phyloP scores from a whole-genome alignment of 2,329 filamentous ascomycete species.

The Exutisphaerella laricina region DNA sequence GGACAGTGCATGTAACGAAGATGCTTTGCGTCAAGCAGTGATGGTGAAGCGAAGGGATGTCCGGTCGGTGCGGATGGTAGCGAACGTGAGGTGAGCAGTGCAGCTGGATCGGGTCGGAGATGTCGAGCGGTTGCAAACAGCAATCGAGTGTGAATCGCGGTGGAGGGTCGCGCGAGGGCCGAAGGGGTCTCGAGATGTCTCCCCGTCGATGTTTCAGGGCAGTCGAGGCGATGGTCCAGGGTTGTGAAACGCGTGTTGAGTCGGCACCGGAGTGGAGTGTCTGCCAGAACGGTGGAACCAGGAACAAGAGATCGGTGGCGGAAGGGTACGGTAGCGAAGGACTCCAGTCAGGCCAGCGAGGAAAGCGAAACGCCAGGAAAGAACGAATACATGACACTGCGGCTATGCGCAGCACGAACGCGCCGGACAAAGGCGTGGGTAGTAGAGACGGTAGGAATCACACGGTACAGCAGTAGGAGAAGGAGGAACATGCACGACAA shows the following conservation, averaged over 20 bases:
- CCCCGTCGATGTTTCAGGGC: not conserved
- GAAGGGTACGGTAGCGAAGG: no score
- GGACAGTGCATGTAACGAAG: not conserved
- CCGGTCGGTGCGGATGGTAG: not conserved
- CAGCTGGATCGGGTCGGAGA: not conserved
- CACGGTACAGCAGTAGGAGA: not conserved
- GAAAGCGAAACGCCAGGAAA: not conserved
- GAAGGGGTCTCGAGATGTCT: conserved; percentile 2
- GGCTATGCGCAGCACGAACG: not conserved
- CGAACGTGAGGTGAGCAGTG: not conserved
- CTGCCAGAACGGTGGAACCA: no score
- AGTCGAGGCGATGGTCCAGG: not conserved
- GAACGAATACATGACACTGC: not conserved
- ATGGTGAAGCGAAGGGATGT: not conserved
- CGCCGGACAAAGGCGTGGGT: not conserved
- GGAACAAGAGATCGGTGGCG: no score
- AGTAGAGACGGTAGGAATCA: not conserved
- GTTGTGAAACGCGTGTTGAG: conserved; percentile 1
- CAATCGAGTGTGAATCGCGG: not conserved
- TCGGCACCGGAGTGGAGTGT: no score
- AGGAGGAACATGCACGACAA: not conserved
- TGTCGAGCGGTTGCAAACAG: not conserved
- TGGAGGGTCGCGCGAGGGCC: not conserved
- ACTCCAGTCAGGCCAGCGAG: not conserved
- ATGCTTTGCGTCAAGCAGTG: not conserved